phyloP scores from a whole-genome alignment of 2,329 filamentous ascomycete genomes.

The Botrytis porri region DNA sequence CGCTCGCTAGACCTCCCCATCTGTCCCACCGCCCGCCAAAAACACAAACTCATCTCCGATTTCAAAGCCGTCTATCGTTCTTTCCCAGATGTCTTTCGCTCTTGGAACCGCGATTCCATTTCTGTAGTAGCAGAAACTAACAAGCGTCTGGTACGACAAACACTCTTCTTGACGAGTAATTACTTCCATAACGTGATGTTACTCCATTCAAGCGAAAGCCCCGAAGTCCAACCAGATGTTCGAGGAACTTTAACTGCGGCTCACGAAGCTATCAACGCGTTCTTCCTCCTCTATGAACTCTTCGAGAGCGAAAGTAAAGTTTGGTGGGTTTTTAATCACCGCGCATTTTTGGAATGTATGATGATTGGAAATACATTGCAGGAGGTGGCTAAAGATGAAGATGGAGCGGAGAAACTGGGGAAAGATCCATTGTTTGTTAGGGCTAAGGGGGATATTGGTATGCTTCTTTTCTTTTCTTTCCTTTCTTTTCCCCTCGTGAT shows the following conservation, averaged over 20 bases:
- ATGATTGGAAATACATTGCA: conserved; percentile 62
- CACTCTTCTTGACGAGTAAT: conserved; percentile 75
- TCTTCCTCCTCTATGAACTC: conserved; percentile 69
- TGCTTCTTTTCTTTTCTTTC: conserved; percentile 36
- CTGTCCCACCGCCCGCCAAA: conserved; percentile 64
- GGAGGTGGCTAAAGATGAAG: conserved; percentile 48
- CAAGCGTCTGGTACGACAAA: conserved; percentile 68
- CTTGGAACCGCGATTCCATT: conserved; percentile 61
- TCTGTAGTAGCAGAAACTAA: conserved; percentile 53
- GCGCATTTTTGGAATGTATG: conserved; percentile 73
- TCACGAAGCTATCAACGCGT: conserved; percentile 69
- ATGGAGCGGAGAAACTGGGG: conserved; percentile 45
- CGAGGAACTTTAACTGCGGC: conserved; percentile 71
- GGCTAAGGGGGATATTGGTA: conserved; percentile 59
- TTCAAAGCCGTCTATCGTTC: conserved; percentile 71
- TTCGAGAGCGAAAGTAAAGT: conserved; percentile 71
- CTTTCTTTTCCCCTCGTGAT: not conserved
- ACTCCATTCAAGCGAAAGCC: conserved; percentile 67
- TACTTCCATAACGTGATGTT: conserved; percentile 83
- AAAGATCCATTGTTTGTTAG: conserved; percentile 58
- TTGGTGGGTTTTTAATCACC: conserved; percentile 83
- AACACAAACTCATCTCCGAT: conserved; percentile 65
- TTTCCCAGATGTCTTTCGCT: conserved; percentile 68
- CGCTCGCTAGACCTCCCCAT: conserved; percentile 72
- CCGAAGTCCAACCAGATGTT: conserved; percentile 61